Base-by-base conservation (phyloP, 805 yeast species). In the Komagataella ulmi region DNA sequence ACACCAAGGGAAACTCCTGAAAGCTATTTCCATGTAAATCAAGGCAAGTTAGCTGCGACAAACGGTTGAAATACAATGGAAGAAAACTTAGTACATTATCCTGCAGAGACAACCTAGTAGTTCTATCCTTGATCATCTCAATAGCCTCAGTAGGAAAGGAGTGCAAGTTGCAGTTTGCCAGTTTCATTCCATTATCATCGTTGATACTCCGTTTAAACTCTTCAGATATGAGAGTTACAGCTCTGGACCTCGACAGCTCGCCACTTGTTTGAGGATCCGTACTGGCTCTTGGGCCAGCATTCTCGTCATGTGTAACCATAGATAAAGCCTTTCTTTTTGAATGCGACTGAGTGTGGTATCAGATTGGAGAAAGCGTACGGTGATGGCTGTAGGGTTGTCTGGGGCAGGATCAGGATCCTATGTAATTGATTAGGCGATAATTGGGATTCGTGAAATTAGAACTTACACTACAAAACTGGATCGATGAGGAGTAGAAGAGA, bases 1-100 rank as follows among this genome's bases (percentile, higher is more conserved):
- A 58, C 6, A 71, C 63, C 1, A 58, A 62, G 0, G 95, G 89
- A 47, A 86, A 72, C 48, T 66, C 70, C 2, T 69, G 56, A 50
- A 87, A 71, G 47, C 66, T 61, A 61, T 87, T 87, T 53, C 72
- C 69, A 60, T 85, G 85, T 48, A 87, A 64, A 62, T 86, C 91
- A 52, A 87, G 65, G 55, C 80, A 83, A 51, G 77, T 69, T 50
- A 85, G 65, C 47, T 69, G 65, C 12, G 70, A 57, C 53, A 84
- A 58, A 7, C 66, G 61, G 5, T 64, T 54, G 59, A 83, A 72
- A 49, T 68, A 70, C 1, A 63, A 58, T 0, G 88, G 86, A 14
- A 84, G 61, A 2, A 63, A 60, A 0, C 64, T 55, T 12, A 84
- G 60, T 24, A 65, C 62, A 61, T 83, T 84, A 51, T 70, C 71